Base-by-base conservation (phyloP, 2,329 filamentous ascomycete genomes). In the Aphanoascus verrucosus region DNA sequence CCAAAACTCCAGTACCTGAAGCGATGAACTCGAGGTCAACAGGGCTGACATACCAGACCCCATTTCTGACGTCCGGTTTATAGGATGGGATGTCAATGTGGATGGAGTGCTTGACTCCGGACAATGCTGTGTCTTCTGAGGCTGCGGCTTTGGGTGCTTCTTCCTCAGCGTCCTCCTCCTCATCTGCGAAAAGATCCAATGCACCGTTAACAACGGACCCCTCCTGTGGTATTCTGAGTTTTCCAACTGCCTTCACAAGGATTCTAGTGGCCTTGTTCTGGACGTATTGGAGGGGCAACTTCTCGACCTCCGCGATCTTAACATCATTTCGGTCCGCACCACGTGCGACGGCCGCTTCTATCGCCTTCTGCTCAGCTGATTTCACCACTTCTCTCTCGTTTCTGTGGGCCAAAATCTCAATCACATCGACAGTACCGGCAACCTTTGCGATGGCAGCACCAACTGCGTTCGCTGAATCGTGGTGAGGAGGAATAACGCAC, bases 391-490 rank as follows among this genome's bases (percentile, higher is more conserved):
- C 50, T 12, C 55, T 58, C 31, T 61, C 59, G 31, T 58, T 57
- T 17, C 58, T 56, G 14, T 57, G 69, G 19, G 72, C 69, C 14
- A 72, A 59, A 8, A 75, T 72, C 56, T 76, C 70, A n/a, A 80
- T 74, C 1, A 74, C 65, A 15, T 81, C 78, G 1, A 80, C 66
- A 8, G 74, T 72, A 0, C 76, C 77, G 2, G 74, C 73, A 0
- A 80, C 74, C 51, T 77, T 77, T 2, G 76, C 77, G 32, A 80
- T 79, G 0, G 80, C 80, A 0, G 80, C 79, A 5, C 80, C 80
- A 1, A 83, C 76, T 0, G 80, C 79, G 62, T 82, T 83, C 2
- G 79, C 79, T 0, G 76, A 77, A 53, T 77, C 77, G 31, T 77
- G 70, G 48, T 74, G 75, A 1, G 74, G 70, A 0, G 79, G 79